phyloP scores from a whole-genome alignment of 2,329 filamentous ascomycete genomes.

The Dendryphion nanum region DNA sequence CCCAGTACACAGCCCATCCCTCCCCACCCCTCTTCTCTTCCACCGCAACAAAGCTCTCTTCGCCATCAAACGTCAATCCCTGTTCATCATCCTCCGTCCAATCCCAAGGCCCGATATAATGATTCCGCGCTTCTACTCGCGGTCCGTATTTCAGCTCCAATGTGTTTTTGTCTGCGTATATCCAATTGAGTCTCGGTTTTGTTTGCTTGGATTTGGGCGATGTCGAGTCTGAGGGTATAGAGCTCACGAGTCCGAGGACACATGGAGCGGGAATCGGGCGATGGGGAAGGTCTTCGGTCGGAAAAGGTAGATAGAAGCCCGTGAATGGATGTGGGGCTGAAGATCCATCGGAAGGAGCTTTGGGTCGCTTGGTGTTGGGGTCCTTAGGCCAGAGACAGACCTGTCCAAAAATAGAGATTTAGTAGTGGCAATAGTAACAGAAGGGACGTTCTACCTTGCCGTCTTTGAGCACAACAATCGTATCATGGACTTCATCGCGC shows the following conservation, averaged over 20 bases:
- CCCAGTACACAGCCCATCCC: slow-evolving; percentile 56
- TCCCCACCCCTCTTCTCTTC: slow-evolving; percentile 49
- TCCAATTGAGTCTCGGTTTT: slow-evolving; percentile 64
- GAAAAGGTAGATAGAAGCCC: slow-evolving; percentile 51
- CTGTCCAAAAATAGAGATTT: slow-evolving; percentile 13
- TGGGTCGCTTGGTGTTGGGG: slow-evolving; percentile 25
- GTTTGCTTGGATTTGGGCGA: slow-evolving; percentile 5
- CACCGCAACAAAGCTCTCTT: slow-evolving; percentile 57
- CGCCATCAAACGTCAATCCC: slow-evolving; percentile 54
- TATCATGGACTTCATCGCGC: slow-evolving; percentile 41
- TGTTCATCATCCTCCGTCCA: slow-evolving; percentile 66
- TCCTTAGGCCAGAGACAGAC: slow-evolving; percentile 39
- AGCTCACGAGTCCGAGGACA: slow-evolving; percentile 51
- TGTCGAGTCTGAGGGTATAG: slow-evolving; percentile 36
- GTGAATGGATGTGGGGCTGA: slow-evolving; percentile 48
- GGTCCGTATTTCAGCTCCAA: slow-evolving; percentile 63
- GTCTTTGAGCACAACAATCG: slow-evolving; percentile 45
- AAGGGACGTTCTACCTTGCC: slow-evolving; percentile 40
- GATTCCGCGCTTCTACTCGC: slow-evolving; percentile 67
- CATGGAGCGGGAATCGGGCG: slow-evolving; percentile 34
- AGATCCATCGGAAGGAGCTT: slow-evolving; percentile 13
- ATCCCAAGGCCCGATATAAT: slow-evolving; percentile 78
- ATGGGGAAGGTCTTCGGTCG: slow-evolving; percentile 42
- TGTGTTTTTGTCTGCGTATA: slow-evolving; percentile 62
- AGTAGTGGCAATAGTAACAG: neutral